Conservation (phyloP, 2,329 filamentous ascomycete genomes). For the Alternaria ethzedia region DNA sequence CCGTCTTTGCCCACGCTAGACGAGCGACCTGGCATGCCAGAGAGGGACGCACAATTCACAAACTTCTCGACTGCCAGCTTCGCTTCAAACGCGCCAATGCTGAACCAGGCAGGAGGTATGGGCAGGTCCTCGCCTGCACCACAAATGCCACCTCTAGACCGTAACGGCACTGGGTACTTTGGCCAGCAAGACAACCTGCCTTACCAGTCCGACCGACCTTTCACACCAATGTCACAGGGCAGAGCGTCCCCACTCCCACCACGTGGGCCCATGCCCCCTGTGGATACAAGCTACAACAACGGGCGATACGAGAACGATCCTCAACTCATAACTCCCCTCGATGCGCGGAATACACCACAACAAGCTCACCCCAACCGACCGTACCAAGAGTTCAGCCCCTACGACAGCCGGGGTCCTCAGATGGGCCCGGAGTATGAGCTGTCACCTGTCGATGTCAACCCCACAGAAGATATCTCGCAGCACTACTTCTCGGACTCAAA, state of each 20-base stretch:
- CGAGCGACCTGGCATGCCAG: slow-evolving; percentile 44
- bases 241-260: slow-evolving; percentile 34
- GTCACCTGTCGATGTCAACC: slow-evolving; percentile 41
- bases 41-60: slow-evolving; percentile 62
- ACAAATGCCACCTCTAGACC: slow-evolving; percentile 38
- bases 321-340: slow-evolving; percentile 28
- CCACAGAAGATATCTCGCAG: slow-evolving; percentile 21
- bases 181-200: slow-evolving; percentile 26
- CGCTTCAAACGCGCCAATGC: slow-evolving; percentile 68
- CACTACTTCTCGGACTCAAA: slow-evolving; percentile 31
- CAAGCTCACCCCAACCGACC: slow-evolving; percentile 18
- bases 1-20: slow-evolving; percentile 52
- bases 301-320: slow-evolving; percentile 32
- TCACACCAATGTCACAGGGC: slow-evolving; percentile 40
- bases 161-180: slow-evolving; percentile 37
- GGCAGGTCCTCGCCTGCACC: slow-evolving; percentile 50
- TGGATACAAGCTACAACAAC: slow-evolving; percentile 37
- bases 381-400: slow-evolving; percentile 42
- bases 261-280: slow-evolving; percentile 35
- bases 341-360: background rate
- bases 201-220: slow-evolving; percentile 33
- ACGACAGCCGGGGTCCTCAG: slow-evolving; percentile 33
- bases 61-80: slow-evolving; percentile 62
- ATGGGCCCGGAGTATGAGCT: slow-evolving; percentile 41
- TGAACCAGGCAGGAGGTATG: slow-evolving; percentile 67